Evolutionary conservation across 495 filamentous ascomycete genomes (phyloP).

Genomic region (Neurospora intermedia): DNA sequence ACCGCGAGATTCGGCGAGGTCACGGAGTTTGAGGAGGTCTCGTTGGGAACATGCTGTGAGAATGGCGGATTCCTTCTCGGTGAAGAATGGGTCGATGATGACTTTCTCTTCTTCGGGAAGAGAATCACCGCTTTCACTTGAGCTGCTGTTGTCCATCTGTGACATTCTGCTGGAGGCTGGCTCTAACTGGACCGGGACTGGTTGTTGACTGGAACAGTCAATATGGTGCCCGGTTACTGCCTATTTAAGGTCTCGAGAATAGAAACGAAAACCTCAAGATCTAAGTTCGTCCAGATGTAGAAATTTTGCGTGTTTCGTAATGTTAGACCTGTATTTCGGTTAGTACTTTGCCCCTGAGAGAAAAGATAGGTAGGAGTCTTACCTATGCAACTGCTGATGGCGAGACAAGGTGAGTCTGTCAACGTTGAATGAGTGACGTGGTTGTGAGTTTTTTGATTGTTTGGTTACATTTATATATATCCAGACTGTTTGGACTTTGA

Average conservation of each 20-base stretch:
- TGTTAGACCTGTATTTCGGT: not conserved
- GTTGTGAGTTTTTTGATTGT: not conserved
- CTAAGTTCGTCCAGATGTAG: too few species aligned
- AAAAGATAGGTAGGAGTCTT: not conserved
- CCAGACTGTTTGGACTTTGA: not conserved
- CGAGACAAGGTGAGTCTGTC: not conserved
- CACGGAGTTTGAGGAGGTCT: constrained; percentile 52
- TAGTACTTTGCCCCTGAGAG: not conserved
- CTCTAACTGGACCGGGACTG: not conserved
- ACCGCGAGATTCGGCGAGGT: constrained; percentile 57
- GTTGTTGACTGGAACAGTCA: not conserved
- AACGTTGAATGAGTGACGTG: not conserved
- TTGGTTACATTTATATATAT: not conserved
- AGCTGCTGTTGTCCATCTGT: constrained; percentile 5
- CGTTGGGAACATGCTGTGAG: constrained; percentile 53
- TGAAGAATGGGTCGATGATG: not conserved
- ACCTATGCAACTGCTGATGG: not conserved
- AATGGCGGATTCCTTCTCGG: constrained; percentile 34
- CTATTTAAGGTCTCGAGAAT: not conserved
- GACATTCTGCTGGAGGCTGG: not conserved
- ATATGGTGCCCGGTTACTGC: not conserved
- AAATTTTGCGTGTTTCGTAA: too few species aligned
- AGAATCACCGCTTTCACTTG: not conserved
- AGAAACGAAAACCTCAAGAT: too few species aligned
- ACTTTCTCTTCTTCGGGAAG: constrained; percentile 8